A percentile compares a stretch with the other conserved stretches of the same genome.
Conservation (phyloP, 805 yeast species). For the Myxozyma neglecta region DNA sequence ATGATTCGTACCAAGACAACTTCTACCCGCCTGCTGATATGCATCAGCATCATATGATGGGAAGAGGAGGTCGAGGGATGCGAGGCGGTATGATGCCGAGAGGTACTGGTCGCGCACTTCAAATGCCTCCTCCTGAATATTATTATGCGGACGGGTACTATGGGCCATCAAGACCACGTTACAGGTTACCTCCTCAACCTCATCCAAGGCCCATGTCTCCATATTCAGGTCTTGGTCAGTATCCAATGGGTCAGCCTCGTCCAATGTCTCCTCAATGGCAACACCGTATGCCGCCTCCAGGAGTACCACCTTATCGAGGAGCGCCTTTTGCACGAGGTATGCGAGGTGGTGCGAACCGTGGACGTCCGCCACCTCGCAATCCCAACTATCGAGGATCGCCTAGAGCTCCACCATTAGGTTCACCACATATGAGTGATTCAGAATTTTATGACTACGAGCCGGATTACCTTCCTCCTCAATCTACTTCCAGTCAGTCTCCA, state of each 20-base stretch:
- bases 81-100: background rate
- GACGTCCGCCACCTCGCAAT: background rate
- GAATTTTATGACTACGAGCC: background rate
- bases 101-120: slow-evolving; percentile 1
- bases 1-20: no score
- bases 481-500: background rate
- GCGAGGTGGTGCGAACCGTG: background rate
- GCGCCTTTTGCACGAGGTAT: background rate
- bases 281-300: background rate
- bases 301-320: slow-evolving; percentile 4
- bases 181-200: background rate
- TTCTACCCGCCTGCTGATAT: background rate
- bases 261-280: background rate
- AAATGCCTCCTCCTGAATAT: slow-evolving; percentile 12
- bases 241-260: background rate
- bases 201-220: background rate
- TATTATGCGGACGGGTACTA: background rate
- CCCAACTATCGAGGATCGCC: background rate
- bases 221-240: no score
- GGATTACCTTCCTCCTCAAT: background rate
- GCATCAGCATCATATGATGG: background rate
- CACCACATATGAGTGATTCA: slow-evolving; percentile 7
- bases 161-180: background rate
- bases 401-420: background rate
- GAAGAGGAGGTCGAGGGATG: slow-evolving; percentile 4